Percentiles rank a stretch among this genome's conserved stretches.
phyloP scores from a whole-genome alignment of 306 rosid genomes.

The Gillenia trifoliata region DNA sequence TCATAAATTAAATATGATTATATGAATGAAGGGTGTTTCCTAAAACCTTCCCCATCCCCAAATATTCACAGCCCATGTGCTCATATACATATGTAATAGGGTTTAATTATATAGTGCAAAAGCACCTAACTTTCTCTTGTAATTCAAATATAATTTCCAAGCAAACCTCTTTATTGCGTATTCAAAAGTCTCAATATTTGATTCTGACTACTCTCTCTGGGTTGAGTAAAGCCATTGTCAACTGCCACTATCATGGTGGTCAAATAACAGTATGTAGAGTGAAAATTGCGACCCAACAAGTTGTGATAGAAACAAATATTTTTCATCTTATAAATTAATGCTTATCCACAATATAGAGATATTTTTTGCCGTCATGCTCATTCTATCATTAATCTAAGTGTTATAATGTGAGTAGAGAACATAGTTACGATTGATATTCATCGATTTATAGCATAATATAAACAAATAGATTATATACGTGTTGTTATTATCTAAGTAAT shows the following conservation, averaged over 20 bases:
- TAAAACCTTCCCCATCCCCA: constrained; percentile 18
- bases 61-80: constrained; percentile 31
- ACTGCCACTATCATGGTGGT: no score
- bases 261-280: no score
- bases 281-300: not conserved
- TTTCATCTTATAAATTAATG: not conserved
- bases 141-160: constrained; percentile 20
- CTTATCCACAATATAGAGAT: not conserved
- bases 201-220: constrained; percentile 14
- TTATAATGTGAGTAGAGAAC: no score
- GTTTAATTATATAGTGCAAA: constrained; percentile 28
- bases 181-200: constrained; percentile 19
- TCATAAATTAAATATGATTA: no score
- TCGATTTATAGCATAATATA: no score
- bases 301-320: not conserved
- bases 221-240: constrained; percentile 8
- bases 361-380: not conserved
- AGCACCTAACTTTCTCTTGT: constrained; percentile 42
- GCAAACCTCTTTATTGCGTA: constrained; percentile 2
- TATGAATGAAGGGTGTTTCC: constrained; percentile 15
- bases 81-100: not conserved
- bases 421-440: no score
- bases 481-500: no score
- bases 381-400: no score
- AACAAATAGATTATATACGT: no score